Conservation (phyloP, 257 asterid genomes). For the Scutellaria baicalensis region DNA sequence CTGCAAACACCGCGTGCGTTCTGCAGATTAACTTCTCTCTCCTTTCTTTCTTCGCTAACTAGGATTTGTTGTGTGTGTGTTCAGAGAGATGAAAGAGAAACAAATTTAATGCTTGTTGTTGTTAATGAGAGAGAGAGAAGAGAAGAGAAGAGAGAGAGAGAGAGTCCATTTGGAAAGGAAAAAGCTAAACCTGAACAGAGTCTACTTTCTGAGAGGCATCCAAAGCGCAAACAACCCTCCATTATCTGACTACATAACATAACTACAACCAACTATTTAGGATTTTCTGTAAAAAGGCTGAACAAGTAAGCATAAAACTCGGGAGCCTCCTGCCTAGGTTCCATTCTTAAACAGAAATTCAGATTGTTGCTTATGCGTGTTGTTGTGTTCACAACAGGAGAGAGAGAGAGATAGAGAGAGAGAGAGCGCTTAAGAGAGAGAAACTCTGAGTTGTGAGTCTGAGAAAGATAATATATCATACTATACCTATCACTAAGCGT, state of each 20-base stretch:
- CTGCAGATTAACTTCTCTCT: background rate
- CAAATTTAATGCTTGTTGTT: background rate
- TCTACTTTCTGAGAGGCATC: constrained; percentile 10
- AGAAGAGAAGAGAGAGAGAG: background rate
- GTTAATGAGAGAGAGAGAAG: background rate
- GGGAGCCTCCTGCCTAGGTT: constrained; percentile 59
- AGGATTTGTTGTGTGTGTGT: background rate
- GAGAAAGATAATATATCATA: background rate
- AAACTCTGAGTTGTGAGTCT: background rate
- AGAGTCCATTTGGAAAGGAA: constrained; percentile 23
- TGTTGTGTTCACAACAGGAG: constrained; percentile 12
- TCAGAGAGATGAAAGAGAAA: background rate
- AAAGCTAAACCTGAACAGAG: constrained; percentile 27
- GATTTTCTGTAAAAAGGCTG: constrained; percentile 77
- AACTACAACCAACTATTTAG: constrained; percentile 35
- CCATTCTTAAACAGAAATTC: constrained; percentile 16
- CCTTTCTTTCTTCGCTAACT: background rate
- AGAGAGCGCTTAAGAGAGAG: background rate
- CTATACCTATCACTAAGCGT: no score
- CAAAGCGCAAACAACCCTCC: constrained; percentile 6
- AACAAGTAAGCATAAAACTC: constrained; percentile 72
- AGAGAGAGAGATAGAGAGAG: constrained; percentile 5
- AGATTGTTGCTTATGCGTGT: constrained; percentile 44
- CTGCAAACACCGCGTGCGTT: constrained; percentile 22
- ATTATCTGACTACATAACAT: constrained; percentile 12